Evolutionary conservation across 805 yeast species (phyloP), one percentile per base, ranked within the genome.

Genomic region (Candida jianshihensis): DNA sequence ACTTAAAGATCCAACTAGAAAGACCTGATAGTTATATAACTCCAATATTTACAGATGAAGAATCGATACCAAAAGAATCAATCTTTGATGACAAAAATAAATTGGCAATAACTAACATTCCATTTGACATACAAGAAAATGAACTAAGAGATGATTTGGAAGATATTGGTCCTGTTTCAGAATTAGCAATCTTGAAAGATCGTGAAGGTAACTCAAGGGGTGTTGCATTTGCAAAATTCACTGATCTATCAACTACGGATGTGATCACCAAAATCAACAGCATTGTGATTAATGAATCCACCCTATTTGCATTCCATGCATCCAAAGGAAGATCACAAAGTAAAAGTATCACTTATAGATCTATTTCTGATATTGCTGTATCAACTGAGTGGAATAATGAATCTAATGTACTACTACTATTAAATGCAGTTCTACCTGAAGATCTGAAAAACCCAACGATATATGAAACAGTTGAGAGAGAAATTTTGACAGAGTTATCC

Each of bases 351-450:
- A 37, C 53, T 31, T 49, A 43, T 40, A 48, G 61, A 50, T 26
- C 48, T 6, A 30, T 53, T 18, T 28, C 49, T 3, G 36, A 43
- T 14, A 26, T 51, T 19, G 54, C 45, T 4, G 14, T 21, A 13
- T 33, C 42, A 1, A 39, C 31, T 14, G 9, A 19, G n/a, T 9
- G 24, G 11, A 26, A 28, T 31, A 25, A 11, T 12, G 51, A 49
- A 26, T 56, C 78, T 0, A 66, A 54, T 13, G 86, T 83, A 1
- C 51, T 89, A 7, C 76, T 81, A 38, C 57, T 88, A 4, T 54
- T 84, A 26, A 89, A 88, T 50, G 62, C 76, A 31, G 68, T 85
- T 2, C 70, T 81, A 3, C 71, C 80, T 1, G 75, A 75, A 25
- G 94, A 84, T 43, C 57, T 85, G 36, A 57, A 68, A 16, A 75